Evolutionary conservation across 2,329 filamentous ascomycete species (phyloP).

Genomic region (Ramularia collo-cygni): DNA sequence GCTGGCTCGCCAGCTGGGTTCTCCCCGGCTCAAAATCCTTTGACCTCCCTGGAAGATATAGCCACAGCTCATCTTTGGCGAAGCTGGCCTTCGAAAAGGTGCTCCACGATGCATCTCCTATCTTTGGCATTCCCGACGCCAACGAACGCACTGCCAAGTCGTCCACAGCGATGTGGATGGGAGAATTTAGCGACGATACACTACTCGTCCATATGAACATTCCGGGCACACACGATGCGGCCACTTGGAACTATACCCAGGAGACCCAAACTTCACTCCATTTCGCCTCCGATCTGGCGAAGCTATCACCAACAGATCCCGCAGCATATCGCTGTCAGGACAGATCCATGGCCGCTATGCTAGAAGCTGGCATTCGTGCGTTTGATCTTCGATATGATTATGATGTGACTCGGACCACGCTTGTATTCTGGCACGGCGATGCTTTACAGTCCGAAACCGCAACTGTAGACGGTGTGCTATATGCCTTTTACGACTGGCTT

Average conservation of each 20-base stretch:
- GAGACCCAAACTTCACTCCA: slow-evolving; percentile 36
- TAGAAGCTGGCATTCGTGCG: slow-evolving; percentile 43
- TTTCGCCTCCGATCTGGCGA: slow-evolving; percentile 36
- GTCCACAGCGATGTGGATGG: slow-evolving; percentile 42
- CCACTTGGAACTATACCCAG: slow-evolving; percentile 47
- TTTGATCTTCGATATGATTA: slow-evolving; percentile 47
- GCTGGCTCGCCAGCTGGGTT: slow-evolving; percentile 8
- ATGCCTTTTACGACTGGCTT: slow-evolving; percentile 45
- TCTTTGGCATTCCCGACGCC: slow-evolving; percentile 33
- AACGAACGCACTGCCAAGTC: slow-evolving; percentile 2
- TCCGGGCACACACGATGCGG: slow-evolving; percentile 46
- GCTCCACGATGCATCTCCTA: slow-evolving; percentile 35
- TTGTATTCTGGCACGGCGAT: slow-evolving; percentile 45
- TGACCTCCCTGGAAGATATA: neutral
- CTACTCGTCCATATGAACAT: slow-evolving; percentile 43
- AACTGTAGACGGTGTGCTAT: slow-evolving; percentile 40
- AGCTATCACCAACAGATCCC: slow-evolving; percentile 29
- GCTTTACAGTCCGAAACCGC: slow-evolving; percentile 41
- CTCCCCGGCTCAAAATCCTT: no score
- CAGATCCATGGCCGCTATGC: slow-evolving; percentile 32
- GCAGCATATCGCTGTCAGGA: slow-evolving; percentile 40
- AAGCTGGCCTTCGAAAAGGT: slow-evolving; percentile 38
- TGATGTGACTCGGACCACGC: slow-evolving; percentile 38
- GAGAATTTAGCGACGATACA: slow-evolving; percentile 36
- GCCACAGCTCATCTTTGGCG: slow-evolving; percentile 17